Evolutionary conservation across 768 basidiomycete species (phyloP).

Genomic region (Rhizopogon salebrosus): DNA sequence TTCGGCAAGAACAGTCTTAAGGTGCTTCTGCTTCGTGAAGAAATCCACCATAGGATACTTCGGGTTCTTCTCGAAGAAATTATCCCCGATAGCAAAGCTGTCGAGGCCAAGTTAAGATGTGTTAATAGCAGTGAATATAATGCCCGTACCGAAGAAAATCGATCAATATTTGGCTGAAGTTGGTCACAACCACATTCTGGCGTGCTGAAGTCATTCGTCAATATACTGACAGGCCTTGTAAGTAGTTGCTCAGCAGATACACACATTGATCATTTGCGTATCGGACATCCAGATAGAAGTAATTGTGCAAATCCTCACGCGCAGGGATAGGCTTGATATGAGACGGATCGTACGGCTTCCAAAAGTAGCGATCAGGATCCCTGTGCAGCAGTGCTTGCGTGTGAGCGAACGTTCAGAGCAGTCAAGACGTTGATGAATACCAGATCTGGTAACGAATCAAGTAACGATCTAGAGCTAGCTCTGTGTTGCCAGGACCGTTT

Average conservation of each 20-base stretch:
- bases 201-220: not conserved
- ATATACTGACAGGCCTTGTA: too few relatives aligned
- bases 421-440: not conserved
- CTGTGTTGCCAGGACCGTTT: not conserved
- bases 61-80: conserved; percentile 6
- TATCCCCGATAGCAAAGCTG: conserved; percentile 6
- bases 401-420: not conserved
- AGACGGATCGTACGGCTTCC: not conserved
- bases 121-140: not conserved
- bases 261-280: not conserved
- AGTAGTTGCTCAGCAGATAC: not conserved
- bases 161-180: conserved; percentile 13
- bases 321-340: conserved; percentile 7
- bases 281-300: conserved; percentile 11
- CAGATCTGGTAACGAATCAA: not conserved
- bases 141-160: conserved; percentile 12
- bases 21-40: not conserved
- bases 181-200: conserved; percentile 7
- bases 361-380: not conserved
- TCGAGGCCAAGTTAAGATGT: not conserved
- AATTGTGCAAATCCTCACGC: conserved; percentile 10
- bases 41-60: not conserved
- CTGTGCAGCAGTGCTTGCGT: not conserved
- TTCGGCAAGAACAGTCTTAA: conserved; percentile 1
- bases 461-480: not conserved